Evolutionary conservation across 768 basidiomycete species (phyloP).

Genomic region (Paxillus involutus): DNA sequence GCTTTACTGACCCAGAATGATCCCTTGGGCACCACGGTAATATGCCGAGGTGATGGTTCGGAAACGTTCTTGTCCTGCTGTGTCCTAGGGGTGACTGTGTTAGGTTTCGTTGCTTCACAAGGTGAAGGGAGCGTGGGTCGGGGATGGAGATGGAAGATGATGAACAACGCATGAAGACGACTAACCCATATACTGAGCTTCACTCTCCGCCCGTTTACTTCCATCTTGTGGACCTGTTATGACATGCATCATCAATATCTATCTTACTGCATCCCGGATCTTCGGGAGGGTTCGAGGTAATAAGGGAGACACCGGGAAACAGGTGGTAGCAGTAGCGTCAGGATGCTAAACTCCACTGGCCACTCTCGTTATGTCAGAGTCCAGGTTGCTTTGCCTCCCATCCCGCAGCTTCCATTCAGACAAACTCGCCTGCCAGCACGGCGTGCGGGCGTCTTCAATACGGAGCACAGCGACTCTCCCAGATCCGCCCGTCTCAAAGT

Average conservation of each 20-base stretch:
- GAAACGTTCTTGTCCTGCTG: conserved; percentile 96
- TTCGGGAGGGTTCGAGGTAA: background rate
- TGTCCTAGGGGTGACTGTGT: conserved; percentile 55
- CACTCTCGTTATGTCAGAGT: background rate
- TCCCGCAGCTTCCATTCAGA: too few species aligned
- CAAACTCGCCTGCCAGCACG: too few species aligned
- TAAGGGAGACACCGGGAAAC: background rate
- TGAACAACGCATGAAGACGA: conserved; percentile 1
- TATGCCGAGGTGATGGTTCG: conserved; percentile 94
- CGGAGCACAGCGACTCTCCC: too few species aligned
- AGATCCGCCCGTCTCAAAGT: too few species aligned
- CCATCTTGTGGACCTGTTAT: conserved; percentile 82
- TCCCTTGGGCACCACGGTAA: conserved; percentile 86
- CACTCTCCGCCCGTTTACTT: conserved; percentile 76
- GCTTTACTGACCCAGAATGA: conserved; percentile 59
- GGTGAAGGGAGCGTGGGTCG: background rate
- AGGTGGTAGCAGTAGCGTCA: too few species aligned
- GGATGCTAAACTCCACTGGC: background rate
- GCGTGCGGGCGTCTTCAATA: too few species aligned
- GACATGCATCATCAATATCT: background rate
- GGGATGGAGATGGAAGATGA: background rate
- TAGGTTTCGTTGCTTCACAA: background rate
- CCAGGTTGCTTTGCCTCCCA: too few species aligned
- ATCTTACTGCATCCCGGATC: too few species aligned
- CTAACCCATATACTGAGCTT: conserved; percentile 97